These are phyloP conservation scores for Suhomyces panamericanus DNA, from an alignment of 1,139 yeast genomes.

Conservation along the genomic window DNA sequence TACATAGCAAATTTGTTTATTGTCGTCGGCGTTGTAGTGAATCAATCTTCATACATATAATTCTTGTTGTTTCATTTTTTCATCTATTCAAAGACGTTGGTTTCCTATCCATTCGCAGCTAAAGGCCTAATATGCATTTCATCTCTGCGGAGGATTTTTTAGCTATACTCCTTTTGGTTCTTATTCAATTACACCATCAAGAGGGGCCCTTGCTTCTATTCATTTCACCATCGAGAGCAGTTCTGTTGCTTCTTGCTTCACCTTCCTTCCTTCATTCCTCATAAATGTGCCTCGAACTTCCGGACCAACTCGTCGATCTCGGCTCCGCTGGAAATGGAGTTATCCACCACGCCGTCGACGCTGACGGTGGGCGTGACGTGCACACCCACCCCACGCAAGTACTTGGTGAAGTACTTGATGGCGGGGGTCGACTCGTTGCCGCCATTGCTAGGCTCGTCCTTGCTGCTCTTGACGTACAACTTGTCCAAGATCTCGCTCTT, in stretches of 20 bases:
- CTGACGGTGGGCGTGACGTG: constrained; percentile 86
- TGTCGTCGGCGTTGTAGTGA: too few relatives aligned
- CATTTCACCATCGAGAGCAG: too few relatives aligned
- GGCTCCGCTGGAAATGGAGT: constrained; percentile 39
- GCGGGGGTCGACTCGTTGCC: constrained; percentile 65
- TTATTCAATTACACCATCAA: not conserved
- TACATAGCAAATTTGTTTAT: too few relatives aligned
- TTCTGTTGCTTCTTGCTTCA: too few relatives aligned
- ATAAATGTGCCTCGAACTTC: constrained; percentile 24
- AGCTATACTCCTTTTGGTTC: too few relatives aligned
- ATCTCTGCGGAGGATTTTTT: too few relatives aligned
- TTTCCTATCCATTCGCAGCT: too few relatives aligned
- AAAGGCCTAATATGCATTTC: too few relatives aligned
- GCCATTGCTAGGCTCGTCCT: constrained; percentile 41
- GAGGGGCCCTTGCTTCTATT: too few relatives aligned
- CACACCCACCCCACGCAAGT: constrained; percentile 73
- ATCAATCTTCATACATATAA: too few relatives aligned
- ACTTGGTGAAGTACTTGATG: constrained; percentile 70
- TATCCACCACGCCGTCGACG: constrained; percentile 61
- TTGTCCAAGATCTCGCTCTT: constrained; percentile 38
- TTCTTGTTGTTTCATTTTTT: too few relatives aligned
- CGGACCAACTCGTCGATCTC: constrained; percentile 35
- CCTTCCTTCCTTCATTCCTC: not conserved
- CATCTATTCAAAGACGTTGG: too few relatives aligned
- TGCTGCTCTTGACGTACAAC: constrained; percentile 28